Evolutionary conservation across 768 basidiomycete species (phyloP).

Genomic region (Pilatotrama ljubarskyi): DNA sequence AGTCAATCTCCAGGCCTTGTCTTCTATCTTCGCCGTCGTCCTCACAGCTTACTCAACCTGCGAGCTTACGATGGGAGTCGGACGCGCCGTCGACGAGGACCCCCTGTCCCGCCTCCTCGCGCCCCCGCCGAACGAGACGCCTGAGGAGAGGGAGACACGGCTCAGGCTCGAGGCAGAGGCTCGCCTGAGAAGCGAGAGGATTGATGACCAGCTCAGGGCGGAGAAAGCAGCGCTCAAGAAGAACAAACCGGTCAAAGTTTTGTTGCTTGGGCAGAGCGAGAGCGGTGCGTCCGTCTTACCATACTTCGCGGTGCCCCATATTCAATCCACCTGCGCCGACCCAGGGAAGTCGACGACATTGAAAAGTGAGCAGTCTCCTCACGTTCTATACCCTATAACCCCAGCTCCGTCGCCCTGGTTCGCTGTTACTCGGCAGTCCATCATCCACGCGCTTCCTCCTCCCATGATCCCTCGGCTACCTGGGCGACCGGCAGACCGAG

Average conservation of each 20-base stretch:
- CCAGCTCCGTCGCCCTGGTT: not conserved
- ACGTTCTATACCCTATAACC: too few relatives aligned
- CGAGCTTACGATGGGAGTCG: conserved; percentile 28
- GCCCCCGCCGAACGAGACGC: conserved; percentile 61
- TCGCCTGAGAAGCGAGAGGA: conserved; percentile 53
- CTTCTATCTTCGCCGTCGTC: not conserved
- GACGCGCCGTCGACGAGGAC: conserved; percentile 47
- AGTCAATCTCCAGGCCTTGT: not conserved
- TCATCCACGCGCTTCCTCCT: too few relatives aligned
- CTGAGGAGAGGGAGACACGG: conserved; percentile 45
- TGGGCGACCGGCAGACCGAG: not conserved
- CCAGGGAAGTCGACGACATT: conserved; percentile 44
- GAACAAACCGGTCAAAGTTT: conserved; percentile 38
- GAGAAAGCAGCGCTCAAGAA: conserved; percentile 35
- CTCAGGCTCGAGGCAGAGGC: conserved; percentile 57
- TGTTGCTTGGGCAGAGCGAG: conserved; percentile 41
- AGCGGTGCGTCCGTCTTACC: conserved; percentile 30
- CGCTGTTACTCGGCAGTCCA: too few relatives aligned
- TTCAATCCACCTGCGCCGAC: not conserved
- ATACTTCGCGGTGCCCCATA: not conserved
- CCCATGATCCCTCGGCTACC: not conserved
- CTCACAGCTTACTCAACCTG: not conserved
- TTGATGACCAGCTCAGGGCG: conserved; percentile 41
- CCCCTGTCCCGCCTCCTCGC: conserved; percentile 58
- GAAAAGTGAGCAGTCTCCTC: conserved; percentile 41